phyloP scores from a whole-genome alignment of 208 protist species.

The Tetramitus jugosus region DNA sequence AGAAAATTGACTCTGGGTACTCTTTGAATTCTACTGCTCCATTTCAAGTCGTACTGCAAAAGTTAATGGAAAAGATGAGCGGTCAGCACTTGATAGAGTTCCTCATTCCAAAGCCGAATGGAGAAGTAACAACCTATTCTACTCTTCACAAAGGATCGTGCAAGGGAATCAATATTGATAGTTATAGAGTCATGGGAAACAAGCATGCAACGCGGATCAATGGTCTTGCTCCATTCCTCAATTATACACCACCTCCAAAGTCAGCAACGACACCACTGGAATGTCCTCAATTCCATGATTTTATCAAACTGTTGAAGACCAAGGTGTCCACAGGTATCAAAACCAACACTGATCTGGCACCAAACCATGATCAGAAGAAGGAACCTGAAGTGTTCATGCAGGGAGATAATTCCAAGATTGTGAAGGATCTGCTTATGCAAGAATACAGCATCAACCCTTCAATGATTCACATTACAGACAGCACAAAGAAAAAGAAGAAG shows the following conservation, averaged over 20 bases:
- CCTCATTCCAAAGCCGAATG: background rate
- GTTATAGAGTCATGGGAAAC: background rate
- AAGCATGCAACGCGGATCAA: background rate
- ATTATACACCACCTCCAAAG: too few species aligned
- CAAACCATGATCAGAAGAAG: background rate
- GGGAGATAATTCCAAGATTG: background rate
- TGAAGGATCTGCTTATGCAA: background rate
- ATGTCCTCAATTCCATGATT: background rate
- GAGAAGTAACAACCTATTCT: background rate
- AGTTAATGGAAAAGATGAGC: background rate
- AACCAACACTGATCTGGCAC: background rate
- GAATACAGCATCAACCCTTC: background rate
- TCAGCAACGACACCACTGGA: background rate
- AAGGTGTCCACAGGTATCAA: background rate
- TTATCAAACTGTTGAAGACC: background rate
- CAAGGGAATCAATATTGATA: background rate
- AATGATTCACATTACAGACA: background rate
- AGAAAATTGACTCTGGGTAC: background rate
- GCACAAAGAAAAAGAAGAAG: background rate
- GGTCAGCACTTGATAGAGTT: too few species aligned
- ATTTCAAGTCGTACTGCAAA: background rate
- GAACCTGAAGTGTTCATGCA: background rate
- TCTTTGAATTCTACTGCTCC: too few species aligned
- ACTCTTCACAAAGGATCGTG: background rate
- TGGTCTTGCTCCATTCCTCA: background rate